Percentiles rank a stretch among this genome's conserved stretches.
Conservation (phyloP, 768 basidiomycete species). For the Agaricus bisporus region DNA sequence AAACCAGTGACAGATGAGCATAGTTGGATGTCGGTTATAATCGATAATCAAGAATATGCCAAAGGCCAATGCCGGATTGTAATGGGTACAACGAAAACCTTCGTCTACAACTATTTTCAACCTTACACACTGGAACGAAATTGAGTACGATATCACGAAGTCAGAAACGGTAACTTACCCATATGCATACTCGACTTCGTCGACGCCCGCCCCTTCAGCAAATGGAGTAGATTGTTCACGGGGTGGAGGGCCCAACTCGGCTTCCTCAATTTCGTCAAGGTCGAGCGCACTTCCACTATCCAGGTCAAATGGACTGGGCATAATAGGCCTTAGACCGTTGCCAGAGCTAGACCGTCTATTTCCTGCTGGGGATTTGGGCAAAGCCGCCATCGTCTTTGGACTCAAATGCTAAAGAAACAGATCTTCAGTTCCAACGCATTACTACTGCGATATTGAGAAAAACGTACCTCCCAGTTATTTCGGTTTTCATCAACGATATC, state of each 20-base stretch:
- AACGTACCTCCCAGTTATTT: slow-evolving; percentile 92
- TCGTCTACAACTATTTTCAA: background rate
- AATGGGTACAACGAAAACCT: background rate
- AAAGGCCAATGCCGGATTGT: background rate
- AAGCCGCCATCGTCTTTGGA: slow-evolving; percentile 87
- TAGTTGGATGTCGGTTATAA: background rate
- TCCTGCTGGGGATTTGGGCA: slow-evolving; percentile 87
- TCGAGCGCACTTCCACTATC: slow-evolving; percentile 74
- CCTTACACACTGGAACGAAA: slow-evolving; percentile 2
- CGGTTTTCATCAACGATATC: slow-evolving; percentile 72
- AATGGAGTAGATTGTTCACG: slow-evolving; percentile 72
- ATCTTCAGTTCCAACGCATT: slow-evolving; percentile 3
- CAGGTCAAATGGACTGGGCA: slow-evolving; percentile 59
- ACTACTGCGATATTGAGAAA: background rate
- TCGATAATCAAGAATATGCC: background rate
- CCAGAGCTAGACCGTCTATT: slow-evolving; percentile 80
- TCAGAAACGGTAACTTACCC: slow-evolving; percentile 43
- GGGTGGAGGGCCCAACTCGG: slow-evolving; percentile 70
- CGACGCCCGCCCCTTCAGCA: slow-evolving; percentile 75
- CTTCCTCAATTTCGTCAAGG: slow-evolving; percentile 68
- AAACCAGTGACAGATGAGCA: background rate
- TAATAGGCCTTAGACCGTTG: slow-evolving; percentile 75
- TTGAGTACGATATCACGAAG: background rate
- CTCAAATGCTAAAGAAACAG: slow-evolving; percentile 77
- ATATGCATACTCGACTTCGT: slow-evolving; percentile 87